Percentiles rank a stretch among this genome's conserved stretches.
Conservation (phyloP, 2,329 filamentous ascomycete species). For the Aureobasidium mangrovei region DNA sequence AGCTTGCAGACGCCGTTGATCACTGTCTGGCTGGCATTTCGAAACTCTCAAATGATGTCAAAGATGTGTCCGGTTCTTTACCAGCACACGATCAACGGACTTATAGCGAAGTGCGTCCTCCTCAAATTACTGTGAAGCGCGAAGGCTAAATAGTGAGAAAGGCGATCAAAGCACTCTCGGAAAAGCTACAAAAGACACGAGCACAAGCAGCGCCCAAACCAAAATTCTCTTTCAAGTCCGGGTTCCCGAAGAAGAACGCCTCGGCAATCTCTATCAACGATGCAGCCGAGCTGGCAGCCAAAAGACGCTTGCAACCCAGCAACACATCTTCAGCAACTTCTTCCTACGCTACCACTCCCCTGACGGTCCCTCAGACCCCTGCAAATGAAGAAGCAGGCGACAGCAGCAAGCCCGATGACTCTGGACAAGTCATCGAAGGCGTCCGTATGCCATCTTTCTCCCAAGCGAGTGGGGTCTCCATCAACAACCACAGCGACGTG, state of each 20-base stretch:
- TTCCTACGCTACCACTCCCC: constrained; percentile 33
- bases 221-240: constrained; percentile 71
- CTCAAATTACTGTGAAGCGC: background rate
- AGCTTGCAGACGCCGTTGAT: constrained; percentile 73
- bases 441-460: constrained; percentile 44
- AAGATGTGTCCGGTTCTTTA: constrained; percentile 71
- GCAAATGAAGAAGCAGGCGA: constrained; percentile 18
- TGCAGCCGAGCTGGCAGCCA: constrained; percentile 44
- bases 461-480: constrained; percentile 46
- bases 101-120: constrained; percentile 61
- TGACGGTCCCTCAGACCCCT: constrained; percentile 16
- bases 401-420: background rate
- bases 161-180: constrained; percentile 71
- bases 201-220: constrained; percentile 59
- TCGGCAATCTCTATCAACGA: constrained; percentile 47
- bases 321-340: constrained; percentile 21
- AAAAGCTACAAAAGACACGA: constrained; percentile 64
- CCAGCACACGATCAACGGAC: constrained; percentile 84
- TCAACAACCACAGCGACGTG: constrained; percentile 52
- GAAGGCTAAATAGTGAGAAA: constrained; percentile 26
- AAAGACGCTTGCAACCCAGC: constrained; percentile 14
- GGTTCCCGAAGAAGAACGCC: constrained; percentile 28
- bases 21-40: constrained; percentile 72
- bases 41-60: constrained; percentile 71
- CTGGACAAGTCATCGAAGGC: background rate